Evolutionary conservation across 306 rosid species (phyloP).

Genomic region (Fagus crenata): DNA sequence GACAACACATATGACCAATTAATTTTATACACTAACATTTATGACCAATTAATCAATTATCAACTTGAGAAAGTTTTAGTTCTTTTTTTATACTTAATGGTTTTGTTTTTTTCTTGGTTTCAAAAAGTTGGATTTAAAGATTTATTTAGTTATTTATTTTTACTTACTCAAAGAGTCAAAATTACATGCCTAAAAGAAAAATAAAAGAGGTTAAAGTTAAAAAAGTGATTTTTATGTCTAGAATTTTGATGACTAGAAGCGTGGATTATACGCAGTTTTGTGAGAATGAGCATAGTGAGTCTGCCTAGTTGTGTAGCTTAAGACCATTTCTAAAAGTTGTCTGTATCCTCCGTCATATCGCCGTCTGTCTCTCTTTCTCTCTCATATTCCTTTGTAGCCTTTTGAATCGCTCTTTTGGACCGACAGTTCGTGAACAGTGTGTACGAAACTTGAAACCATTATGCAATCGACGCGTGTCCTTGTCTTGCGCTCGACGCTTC

Average conservation of each 20-base stretch:
- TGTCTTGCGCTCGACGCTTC: slow-evolving; percentile 49
- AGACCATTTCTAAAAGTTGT: slow-evolving; percentile 28
- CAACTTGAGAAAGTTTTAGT: too few relatives aligned
- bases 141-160: too few relatives aligned
- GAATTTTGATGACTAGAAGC: background rate
- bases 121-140: too few relatives aligned
- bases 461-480: slow-evolving; percentile 31
- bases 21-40: too few relatives aligned
- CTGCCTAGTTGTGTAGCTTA: background rate
- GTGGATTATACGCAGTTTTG: slow-evolving; percentile 12
- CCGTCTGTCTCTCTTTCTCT: slow-evolving; percentile 13
- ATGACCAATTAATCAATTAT: too few relatives aligned
- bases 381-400: background rate
- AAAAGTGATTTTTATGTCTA: background rate
- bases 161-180: too few relatives aligned
- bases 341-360: slow-evolving; percentile 6
- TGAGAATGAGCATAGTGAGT: background rate
- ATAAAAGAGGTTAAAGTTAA: too few relatives aligned
- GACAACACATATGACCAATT: too few relatives aligned
- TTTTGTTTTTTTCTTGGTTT: too few relatives aligned
- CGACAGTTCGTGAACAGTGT: slow-evolving; percentile 16
- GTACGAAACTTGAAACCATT: slow-evolving; percentile 27
- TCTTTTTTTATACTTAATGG: too few relatives aligned
- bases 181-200: too few relatives aligned
- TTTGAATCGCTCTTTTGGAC: slow-evolving; percentile 36